Base-by-base conservation (phyloP, 768 basidiomycete genomes). In the Mycena pura region DNA sequence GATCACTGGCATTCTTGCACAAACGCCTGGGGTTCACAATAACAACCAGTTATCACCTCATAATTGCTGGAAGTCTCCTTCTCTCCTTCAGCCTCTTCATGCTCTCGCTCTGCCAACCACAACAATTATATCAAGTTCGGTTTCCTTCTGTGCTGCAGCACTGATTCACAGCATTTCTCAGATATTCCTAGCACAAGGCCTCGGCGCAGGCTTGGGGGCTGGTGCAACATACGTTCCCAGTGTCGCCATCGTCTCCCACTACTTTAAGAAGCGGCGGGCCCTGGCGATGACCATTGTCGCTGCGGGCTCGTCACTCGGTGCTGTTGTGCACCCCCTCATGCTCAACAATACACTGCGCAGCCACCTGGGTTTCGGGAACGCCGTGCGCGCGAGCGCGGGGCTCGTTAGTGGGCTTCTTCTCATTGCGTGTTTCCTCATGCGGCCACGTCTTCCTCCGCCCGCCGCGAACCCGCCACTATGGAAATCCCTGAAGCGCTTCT, bases 221-320 rank as follows among this genome's bases (percentile, higher is more conserved):
- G 82, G 82, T 8, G 47, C 81, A 27, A 57, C 80, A 8, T 83
- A 82, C 61, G 64, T 82, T 15, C 82, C 82, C 6, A 76, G 74
- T 17, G 68, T 83, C 48, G 77, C 77, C 4, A 72, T 84, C 27
- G 62, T 81, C 36, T 75, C 79, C 6, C 83, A 84, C 48, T 75
- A 81, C 64, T 86, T 84, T 71, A 66, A 74, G 36, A 68, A 62
- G 24, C 75, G 74, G 6, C 51, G 51, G 2, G 76, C 77, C 14
- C 69, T 81, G 27, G 82, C 80, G 0, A 82, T 82, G 72, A 77
- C 81, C 17, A 69, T 84, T 45, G 79, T 79, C 22, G 78, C 79
- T 0, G 77, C 79, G 1, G 85, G 82, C 9, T 75, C 78, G 1
- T 79, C 77, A 17, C 64, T 81, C 14, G 82, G 84, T 7, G 81